phyloP scores from a whole-genome alignment of 257 asterid species.

The Capsicum rhomboideum region DNA sequence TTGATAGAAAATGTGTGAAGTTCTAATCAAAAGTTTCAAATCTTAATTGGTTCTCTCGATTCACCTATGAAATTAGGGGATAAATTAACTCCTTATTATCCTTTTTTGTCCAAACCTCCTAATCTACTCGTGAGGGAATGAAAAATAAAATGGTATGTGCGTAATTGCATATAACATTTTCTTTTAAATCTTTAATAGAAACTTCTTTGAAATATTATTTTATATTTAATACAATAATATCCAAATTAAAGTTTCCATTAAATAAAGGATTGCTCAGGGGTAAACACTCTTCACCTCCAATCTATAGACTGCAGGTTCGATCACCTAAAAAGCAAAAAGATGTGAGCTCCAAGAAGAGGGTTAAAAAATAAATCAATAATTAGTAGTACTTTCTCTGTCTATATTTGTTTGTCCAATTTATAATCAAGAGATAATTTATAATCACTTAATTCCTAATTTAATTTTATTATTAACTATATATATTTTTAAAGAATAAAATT shows the following conservation, averaged over 20 bases:
- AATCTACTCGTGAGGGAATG: not conserved
- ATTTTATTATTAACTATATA: too few relatives aligned
- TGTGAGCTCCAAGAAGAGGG: too few relatives aligned
- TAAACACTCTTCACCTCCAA: too few relatives aligned
- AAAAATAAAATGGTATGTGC: too few relatives aligned
- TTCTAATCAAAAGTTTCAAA: not conserved
- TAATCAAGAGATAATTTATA: not conserved
- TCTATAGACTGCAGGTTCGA: too few relatives aligned
- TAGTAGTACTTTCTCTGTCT: not conserved
- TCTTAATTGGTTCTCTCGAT: not conserved
- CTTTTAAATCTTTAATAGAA: too few relatives aligned
- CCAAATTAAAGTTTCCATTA: too few relatives aligned
- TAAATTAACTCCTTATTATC: not conserved
- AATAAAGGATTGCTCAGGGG: too few relatives aligned
- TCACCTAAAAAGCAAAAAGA: too few relatives aligned
- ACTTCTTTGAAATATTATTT: too few relatives aligned
- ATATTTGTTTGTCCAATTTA: not conserved
- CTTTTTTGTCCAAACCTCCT: not conserved
- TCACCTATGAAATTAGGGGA: not conserved
- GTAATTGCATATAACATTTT: too few relatives aligned
- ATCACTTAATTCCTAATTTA: not conserved
- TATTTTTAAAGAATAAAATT: not conserved
- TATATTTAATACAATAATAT: too few relatives aligned
- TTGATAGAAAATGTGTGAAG: not conserved
- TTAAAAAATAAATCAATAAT: not conserved